These are phyloP conservation scores for Mucor sp. DNA, from an alignment of 371 early-diverging fungal species.

Conservation along the genomic window DNA sequence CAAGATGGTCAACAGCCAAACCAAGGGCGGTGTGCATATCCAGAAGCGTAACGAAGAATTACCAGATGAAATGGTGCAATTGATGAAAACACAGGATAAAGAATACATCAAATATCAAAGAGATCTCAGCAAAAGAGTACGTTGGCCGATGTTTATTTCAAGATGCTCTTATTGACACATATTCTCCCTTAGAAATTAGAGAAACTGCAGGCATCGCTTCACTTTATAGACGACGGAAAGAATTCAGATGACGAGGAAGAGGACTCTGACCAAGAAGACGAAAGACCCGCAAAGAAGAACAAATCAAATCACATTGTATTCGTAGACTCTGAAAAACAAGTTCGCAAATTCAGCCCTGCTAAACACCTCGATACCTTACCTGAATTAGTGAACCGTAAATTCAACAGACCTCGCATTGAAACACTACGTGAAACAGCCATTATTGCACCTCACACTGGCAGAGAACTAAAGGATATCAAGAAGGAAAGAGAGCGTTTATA, in stretches of 20 bases:
- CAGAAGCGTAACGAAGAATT: constrained; percentile 74
- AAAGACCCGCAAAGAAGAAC: constrained; percentile 25
- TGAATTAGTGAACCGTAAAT: constrained; percentile 79
- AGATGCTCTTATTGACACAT: neutral
- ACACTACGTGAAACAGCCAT: constrained; percentile 57
- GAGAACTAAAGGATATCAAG: constrained; percentile 32
- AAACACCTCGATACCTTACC: constrained; percentile 85
- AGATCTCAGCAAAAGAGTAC: constrained; percentile 76
- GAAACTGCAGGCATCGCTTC: constrained; percentile 64
- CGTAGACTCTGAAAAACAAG: constrained; percentile 82
- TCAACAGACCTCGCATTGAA: constrained; percentile 72
- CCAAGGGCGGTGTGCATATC: constrained; percentile 83
- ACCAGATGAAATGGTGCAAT: constrained; percentile 74
- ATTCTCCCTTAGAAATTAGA: constrained; percentile 65
- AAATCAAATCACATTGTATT: constrained; percentile 85
- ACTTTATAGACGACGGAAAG: constrained; percentile 58
- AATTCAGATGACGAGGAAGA: constrained; percentile 37
- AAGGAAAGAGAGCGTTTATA: constrained; percentile 56
- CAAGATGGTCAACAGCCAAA: constrained; percentile 88
- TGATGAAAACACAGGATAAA: constrained; percentile 92
- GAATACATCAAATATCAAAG: constrained; percentile 83
- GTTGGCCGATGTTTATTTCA: neutral
- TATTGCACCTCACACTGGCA: constrained; percentile 29
- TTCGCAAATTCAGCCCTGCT: constrained; percentile 65
- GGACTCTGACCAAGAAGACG: constrained; percentile 45